These are phyloP conservation scores for Penicillium rolfsii DNA, from an alignment of 2,329 filamentous ascomycete genomes.

Conservation along the genomic window DNA sequence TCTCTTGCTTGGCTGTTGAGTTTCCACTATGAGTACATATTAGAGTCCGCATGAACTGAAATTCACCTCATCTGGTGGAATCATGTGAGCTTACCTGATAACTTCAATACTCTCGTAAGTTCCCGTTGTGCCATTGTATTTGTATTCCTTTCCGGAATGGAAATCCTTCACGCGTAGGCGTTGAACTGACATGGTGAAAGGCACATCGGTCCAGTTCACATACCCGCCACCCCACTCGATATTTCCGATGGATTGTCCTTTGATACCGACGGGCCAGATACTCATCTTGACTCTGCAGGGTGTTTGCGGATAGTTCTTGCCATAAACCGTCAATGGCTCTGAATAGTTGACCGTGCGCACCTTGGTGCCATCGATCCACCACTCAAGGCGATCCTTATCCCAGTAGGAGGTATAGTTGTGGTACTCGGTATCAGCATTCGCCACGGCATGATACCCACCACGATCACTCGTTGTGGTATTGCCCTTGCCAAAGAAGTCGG, in stretches of 20 bases:
- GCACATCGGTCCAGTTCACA: conserved; percentile 66
- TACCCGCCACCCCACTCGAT: conserved; percentile 70
- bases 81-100: conserved; percentile 40
- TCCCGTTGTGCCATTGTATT: conserved; percentile 64
- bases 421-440: conserved; percentile 57
- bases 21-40: conserved; percentile 13
- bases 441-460: conserved; percentile 72
- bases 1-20: conserved; percentile 16
- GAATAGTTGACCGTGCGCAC: conserved; percentile 65
- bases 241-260: conserved; percentile 47
- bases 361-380: conserved; percentile 65
- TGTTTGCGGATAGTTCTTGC: conserved; percentile 68
- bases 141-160: conserved; percentile 65
- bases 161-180: conserved; percentile 60
- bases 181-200: conserved; percentile 75
- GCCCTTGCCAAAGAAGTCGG: conserved; percentile 96
- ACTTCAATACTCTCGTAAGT: conserved; percentile 67
- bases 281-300: conserved; percentile 73
- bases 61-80: background rate
- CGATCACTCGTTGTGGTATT: conserved; percentile 75
- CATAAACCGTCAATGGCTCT: conserved; percentile 56
- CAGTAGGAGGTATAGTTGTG: conserved; percentile 63
- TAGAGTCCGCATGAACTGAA: background rate
- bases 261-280: conserved; percentile 66
- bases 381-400: conserved; percentile 66